Base-by-base conservation (phyloP, 768 basidiomycete genomes). In the Phanerodontia chrysosporium region DNA sequence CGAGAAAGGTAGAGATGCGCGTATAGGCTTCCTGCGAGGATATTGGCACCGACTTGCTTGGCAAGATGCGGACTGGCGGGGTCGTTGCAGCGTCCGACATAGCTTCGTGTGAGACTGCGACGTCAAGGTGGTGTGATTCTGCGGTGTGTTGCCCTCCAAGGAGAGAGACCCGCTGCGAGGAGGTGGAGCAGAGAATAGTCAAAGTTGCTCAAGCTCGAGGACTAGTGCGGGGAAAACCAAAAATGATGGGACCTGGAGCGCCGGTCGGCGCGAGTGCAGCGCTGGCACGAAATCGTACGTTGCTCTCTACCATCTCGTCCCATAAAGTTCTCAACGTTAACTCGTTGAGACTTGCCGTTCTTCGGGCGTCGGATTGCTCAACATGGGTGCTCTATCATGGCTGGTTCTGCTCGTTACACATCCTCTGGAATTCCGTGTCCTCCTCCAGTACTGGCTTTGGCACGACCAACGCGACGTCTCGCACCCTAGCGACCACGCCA, bases 391-490 rank as follows among this genome's bases (percentile, higher is more conserved):
- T 62, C 65, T 79, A 9, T 80, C 82, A 56, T 85, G 87, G 83
- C 72, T 92, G 61, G 74, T 80, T 36, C 78, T 93, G 28, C 76
- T 89, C 63, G 70, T 93, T 68, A 87, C 87, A 0, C 92, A 92
- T 64, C 93, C 93, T 14, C 68, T 80, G 60, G 96, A 99, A 70
- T 89, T 95, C 70, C 84, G 85, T 63, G 86, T 83, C 29, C 80
- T 98, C 32, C 64, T 95, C 25, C 90, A 94, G 67, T 98, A 87
- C 78, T 84, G 83, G 65, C 65, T 97, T 32, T 95, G 87, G 74
- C 84, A 93, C 73, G 87, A 93, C 63, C 85, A 85, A 67, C 85
- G 94, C 65, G 91, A 95, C 66, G 90, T 98, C 66, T 85, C 90
- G 45, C 78, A 83, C 1, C 75, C 84, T 58, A 74, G 80, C 62